phyloP scores from a whole-genome alignment of 371 early-diverging fungal species.

The Cokeromyces recurvatus region DNA sequence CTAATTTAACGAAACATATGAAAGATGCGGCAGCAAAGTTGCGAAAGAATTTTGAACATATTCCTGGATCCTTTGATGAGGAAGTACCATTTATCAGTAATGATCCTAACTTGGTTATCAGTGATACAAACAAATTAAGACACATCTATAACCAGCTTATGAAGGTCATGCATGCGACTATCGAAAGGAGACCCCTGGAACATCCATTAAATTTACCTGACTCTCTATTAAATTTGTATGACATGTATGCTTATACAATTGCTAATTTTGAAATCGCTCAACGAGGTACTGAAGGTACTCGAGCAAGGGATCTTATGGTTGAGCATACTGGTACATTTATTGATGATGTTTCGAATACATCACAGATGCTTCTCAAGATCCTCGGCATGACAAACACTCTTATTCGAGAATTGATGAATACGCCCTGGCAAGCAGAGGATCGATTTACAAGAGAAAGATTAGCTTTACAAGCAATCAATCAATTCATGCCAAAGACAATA shows the following conservation, averaged over 20 bases:
- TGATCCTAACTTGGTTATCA: slow-evolving; percentile 16
- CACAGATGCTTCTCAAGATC: slow-evolving; percentile 56
- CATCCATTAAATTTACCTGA: slow-evolving; percentile 5
- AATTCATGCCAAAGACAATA: slow-evolving; percentile 12
- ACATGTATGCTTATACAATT: slow-evolving; percentile 62
- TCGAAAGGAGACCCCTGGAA: neutral
- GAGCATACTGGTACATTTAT: slow-evolving; percentile 54
- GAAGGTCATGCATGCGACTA: slow-evolving; percentile 11
- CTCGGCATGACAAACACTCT: slow-evolving; percentile 50
- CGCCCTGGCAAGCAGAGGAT: slow-evolving; percentile 24
- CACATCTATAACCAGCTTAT: slow-evolving; percentile 25
- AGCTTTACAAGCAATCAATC: slow-evolving; percentile 7
- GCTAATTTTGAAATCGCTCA: slow-evolving; percentile 62
- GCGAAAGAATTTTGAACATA: slow-evolving; percentile 1
- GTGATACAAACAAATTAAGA: slow-evolving; percentile 21
- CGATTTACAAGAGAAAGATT: slow-evolving; percentile 16
- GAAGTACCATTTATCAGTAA: slow-evolving; percentile 9
- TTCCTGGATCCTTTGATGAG: slow-evolving; percentile 23
- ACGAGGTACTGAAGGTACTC: slow-evolving; percentile 42
- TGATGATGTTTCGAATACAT: slow-evolving; percentile 55
- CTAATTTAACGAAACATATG: slow-evolving; percentile 10
- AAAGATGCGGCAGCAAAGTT: slow-evolving; percentile 7
- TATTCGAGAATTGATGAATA: slow-evolving; percentile 27
- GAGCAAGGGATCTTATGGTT: slow-evolving; percentile 29
- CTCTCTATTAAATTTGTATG: slow-evolving; percentile 26